Percentiles rank a stretch among this genome's conserved stretches.
Evolutionary conservation across 2,329 filamentous ascomycete genomes (phyloP).

Genomic region (Fusarium sp.): DNA sequence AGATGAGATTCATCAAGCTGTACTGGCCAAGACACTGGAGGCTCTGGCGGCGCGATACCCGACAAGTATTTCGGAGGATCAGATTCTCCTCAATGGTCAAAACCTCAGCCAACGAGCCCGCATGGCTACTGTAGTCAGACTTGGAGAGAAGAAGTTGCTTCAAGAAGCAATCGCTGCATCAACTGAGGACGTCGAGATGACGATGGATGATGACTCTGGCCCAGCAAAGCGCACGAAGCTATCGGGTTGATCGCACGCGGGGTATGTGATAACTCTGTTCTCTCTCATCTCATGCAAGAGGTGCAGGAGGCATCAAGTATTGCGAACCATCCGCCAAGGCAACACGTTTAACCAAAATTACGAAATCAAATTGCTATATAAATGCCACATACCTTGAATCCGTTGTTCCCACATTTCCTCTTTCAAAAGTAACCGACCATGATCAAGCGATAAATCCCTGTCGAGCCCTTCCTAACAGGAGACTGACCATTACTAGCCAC

Average conservation of each 20-base stretch:
- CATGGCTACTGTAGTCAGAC: slow-evolving; percentile 76
- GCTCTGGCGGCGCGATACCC: slow-evolving; percentile 57
- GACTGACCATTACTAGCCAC: neutral
- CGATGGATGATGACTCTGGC: slow-evolving; percentile 42
- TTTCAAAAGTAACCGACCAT: neutral
- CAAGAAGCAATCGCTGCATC: slow-evolving; percentile 61
- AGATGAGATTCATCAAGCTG: slow-evolving; percentile 59
- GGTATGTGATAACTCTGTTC: slow-evolving; percentile 25
- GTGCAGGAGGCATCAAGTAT: slow-evolving; percentile 31
- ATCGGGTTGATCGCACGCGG: slow-evolving; percentile 27
- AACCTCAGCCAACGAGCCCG: slow-evolving; percentile 54
- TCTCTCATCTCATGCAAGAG: slow-evolving; percentile 38
- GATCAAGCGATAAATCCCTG: neutral
- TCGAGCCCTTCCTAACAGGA: neutral
- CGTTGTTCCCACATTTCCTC: neutral
- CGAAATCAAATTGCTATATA: slow-evolving; percentile 29
- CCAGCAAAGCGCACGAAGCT: slow-evolving; percentile 50
- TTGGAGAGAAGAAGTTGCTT: slow-evolving; percentile 79
- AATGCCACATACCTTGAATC: slow-evolving; percentile 22
- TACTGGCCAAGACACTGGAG: slow-evolving; percentile 56
- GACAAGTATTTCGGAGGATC: slow-evolving; percentile 58
- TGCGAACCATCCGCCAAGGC: slow-evolving; percentile 39
- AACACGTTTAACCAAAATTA: slow-evolving; percentile 34
- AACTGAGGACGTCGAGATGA: slow-evolving; percentile 47
- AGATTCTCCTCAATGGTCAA: slow-evolving; percentile 51